Evolutionary conservation across 768 basidiomycete species (phyloP).

Genomic region (Kwoniella mangroviensis): DNA sequence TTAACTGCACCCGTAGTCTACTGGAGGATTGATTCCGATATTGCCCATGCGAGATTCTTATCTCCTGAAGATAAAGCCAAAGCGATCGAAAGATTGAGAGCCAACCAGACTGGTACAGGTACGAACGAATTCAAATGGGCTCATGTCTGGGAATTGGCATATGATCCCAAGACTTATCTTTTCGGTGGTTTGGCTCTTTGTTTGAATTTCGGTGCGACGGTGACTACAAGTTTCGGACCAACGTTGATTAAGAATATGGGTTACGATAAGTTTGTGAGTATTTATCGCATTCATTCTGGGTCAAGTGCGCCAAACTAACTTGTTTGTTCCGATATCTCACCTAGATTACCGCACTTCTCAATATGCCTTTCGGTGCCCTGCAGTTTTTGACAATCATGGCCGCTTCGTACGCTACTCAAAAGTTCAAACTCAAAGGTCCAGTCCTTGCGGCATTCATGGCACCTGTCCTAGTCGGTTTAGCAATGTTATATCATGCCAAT

Average conservation of each 20-base stretch:
- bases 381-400: conserved; percentile 56
- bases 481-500: conserved; percentile 45
- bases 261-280: conserved; percentile 29
- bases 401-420: conserved; percentile 41
- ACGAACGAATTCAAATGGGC: conserved; percentile 37
- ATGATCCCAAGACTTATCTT: conserved; percentile 38
- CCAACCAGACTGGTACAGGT: conserved; percentile 46
- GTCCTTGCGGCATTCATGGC: conserved; percentile 40
- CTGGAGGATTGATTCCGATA: conserved; percentile 30
- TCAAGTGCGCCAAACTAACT: not conserved
- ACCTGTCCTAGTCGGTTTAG: conserved; percentile 45
- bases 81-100: conserved; percentile 38
- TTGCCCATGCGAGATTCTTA: conserved; percentile 33
- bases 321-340: conserved; percentile 3
- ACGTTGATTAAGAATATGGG: conserved; percentile 39
- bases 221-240: conserved; percentile 40
- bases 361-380: conserved; percentile 62
- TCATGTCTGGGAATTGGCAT: conserved; percentile 35
- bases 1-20: conserved; percentile 34
- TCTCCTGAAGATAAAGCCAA: conserved; percentile 28
- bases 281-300: conserved; percentile 15
- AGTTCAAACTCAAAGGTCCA: conserved; percentile 39
- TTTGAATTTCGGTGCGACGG: conserved; percentile 29
- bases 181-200: conserved; percentile 21
- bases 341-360: conserved; percentile 62